Conservation (phyloP, 257 asterid genomes). For the Rubia yunnanensis region DNA sequence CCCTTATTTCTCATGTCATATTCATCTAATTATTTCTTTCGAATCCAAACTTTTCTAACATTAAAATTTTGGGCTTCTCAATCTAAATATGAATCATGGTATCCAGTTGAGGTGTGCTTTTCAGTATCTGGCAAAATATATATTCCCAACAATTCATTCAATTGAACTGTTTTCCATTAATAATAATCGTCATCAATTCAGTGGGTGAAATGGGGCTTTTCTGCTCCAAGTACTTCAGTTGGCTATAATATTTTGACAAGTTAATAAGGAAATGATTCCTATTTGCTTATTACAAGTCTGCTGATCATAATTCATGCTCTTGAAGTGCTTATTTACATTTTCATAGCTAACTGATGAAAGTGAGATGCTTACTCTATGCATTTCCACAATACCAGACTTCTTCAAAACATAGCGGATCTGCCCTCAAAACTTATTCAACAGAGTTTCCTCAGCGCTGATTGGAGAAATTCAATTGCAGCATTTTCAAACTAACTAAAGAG, state of each 20-base stretch:
- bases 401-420: too few relatives aligned
- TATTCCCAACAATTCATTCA: background rate
- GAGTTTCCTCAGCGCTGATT: too few relatives aligned
- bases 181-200: constrained; percentile 24
- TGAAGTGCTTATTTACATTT: too few relatives aligned
- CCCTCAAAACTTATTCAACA: too few relatives aligned
- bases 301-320: too few relatives aligned
- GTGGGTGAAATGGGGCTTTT: constrained; percentile 25
- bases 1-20: constrained; percentile 7
- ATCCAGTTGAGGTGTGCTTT: constrained; percentile 5
- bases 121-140: constrained; percentile 3
- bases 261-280: too few relatives aligned
- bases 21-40: background rate
- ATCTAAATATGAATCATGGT: constrained; percentile 1
- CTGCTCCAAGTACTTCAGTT: constrained; percentile 9
- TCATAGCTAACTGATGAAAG: too few relatives aligned
- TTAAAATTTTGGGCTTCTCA: background rate
- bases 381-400: too few relatives aligned
- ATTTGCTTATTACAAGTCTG: too few relatives aligned
- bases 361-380: too few relatives aligned
- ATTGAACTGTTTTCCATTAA: constrained; percentile 15
- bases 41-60: background rate
- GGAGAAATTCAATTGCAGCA: too few relatives aligned
- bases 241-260: background rate
- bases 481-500: too few relatives aligned